Percentiles rank a stretch among this genome's conserved stretches.
These are phyloP conservation scores for Hygrophorus russula DNA, from an alignment of 768 basidiomycete species.

Conservation along the genomic window DNA sequence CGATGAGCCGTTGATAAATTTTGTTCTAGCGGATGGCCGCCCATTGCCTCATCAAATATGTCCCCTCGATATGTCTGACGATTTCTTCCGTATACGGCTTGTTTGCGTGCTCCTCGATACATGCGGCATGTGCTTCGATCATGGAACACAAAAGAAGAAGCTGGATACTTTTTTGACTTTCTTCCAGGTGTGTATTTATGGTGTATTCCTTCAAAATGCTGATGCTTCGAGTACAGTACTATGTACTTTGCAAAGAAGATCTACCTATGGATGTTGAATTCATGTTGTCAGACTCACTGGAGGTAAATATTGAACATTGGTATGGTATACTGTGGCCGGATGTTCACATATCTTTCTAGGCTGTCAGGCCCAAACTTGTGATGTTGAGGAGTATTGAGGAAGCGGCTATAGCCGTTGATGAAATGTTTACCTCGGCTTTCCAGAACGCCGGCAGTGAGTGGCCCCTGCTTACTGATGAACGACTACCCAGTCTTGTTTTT, in stretches of 20 bases:
- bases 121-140: slow-evolving; percentile 96
- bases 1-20: background rate
- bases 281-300: slow-evolving; percentile 90
- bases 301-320: slow-evolving; percentile 34
- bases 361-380: slow-evolving; percentile 73
- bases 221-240: slow-evolving; percentile 38
- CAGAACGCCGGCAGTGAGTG: slow-evolving; percentile 47
- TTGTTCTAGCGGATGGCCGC: slow-evolving; percentile 66
- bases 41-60: slow-evolving; percentile 70
- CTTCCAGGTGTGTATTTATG: slow-evolving; percentile 62
- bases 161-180: slow-evolving; percentile 86
- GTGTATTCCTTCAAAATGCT: background rate
- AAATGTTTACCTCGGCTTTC: slow-evolving; percentile 64
- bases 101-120: slow-evolving; percentile 91
- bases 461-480: background rate
- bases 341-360: slow-evolving; percentile 29
- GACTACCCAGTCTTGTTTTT: slow-evolving; percentile 7
- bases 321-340: slow-evolving; percentile 3
- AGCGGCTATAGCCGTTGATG: slow-evolving; percentile 82
- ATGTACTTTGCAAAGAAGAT: slow-evolving; percentile 78
- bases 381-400: slow-evolving; percentile 71
- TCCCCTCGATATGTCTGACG: slow-evolving; percentile 83
- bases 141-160: slow-evolving; percentile 85
- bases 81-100: slow-evolving; percentile 89
- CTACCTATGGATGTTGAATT: slow-evolving; percentile 98